phyloP scores from a whole-genome alignment of 805 yeast species.

The Maudiozyma bulderi region DNA sequence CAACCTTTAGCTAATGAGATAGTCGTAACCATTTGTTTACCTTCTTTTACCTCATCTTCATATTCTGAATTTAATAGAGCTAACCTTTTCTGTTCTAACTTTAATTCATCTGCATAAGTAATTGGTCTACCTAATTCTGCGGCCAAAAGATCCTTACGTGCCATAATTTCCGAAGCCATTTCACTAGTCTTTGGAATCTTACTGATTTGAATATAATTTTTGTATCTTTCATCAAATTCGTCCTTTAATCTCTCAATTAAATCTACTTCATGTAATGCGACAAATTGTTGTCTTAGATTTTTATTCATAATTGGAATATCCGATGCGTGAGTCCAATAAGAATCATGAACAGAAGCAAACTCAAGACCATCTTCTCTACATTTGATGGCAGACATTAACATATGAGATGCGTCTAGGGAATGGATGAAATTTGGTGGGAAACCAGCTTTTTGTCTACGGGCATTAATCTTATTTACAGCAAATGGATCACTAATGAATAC shows the following conservation, averaged over 20 bases:
- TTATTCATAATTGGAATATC: conserved; percentile 67
- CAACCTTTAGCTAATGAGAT: conserved; percentile 41
- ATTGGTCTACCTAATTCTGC: conserved; percentile 43
- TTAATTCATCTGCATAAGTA: conserved; percentile 64
- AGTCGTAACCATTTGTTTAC: conserved; percentile 56
- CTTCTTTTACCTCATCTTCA: conserved; percentile 39
- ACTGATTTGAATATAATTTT: conserved; percentile 54
- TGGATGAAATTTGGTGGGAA: conserved; percentile 95
- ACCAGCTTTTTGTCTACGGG: conserved; percentile 83
- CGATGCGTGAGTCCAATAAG: conserved; percentile 95
- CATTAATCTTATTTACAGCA: conserved; percentile 69
- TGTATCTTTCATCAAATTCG: conserved; percentile 77
- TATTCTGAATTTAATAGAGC: conserved; percentile 43
- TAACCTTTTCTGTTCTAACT: conserved; percentile 57
- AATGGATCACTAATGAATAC: conserved; percentile 86
- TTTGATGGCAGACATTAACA: conserved; percentile 78
- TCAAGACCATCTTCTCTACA: conserved; percentile 57
- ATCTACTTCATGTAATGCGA: conserved; percentile 64
- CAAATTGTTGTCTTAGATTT: conserved; percentile 67
- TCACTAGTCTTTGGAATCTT: conserved; percentile 43
- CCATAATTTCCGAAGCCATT: conserved; percentile 41
- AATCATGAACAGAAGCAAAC: conserved; percentile 95
- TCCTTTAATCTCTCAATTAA: conserved; percentile 58
- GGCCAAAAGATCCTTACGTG: conserved; percentile 41
- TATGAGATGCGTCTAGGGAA: conserved; percentile 93